Conservation (phyloP, 306 rosid species). For the Corylus avellana region DNA sequence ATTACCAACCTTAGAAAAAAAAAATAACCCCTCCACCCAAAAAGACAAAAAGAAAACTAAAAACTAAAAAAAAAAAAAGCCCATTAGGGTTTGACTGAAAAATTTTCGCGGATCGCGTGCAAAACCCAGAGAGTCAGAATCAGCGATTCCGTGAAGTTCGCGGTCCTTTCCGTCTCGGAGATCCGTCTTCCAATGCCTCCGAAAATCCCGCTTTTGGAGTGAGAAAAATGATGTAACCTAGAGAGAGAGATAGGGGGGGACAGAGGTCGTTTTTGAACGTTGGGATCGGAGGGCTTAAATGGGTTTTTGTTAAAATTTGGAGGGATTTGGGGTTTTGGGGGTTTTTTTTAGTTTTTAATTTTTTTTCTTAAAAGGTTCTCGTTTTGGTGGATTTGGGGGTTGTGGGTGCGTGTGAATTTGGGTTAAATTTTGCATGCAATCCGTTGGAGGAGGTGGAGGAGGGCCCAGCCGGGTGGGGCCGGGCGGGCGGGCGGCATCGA, state of each 20-base stretch:
- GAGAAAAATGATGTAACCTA: slow-evolving; percentile 40
- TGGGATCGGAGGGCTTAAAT: slow-evolving; percentile 79
- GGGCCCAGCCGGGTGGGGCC: slow-evolving; percentile 83
- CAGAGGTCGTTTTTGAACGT: slow-evolving; percentile 57
- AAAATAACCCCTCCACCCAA: slow-evolving; percentile 20
- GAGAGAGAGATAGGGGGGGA: slow-evolving; percentile 36
- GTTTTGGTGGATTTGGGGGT: slow-evolving; percentile 32
- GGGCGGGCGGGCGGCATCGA: slow-evolving; percentile 71
- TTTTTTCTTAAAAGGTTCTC: background rate
- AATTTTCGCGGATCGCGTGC: slow-evolving; percentile 47
- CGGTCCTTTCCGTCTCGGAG: slow-evolving; percentile 37
- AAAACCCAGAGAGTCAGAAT: slow-evolving; percentile 36
- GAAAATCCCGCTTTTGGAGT: slow-evolving; percentile 56
- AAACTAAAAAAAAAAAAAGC: slow-evolving; percentile 13
- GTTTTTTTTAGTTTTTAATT: slow-evolving; percentile 26
- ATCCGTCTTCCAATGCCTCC: slow-evolving; percentile 48
- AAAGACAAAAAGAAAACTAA: slow-evolving; percentile 3
- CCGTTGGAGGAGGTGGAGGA: slow-evolving; percentile 66
- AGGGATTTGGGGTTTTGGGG: slow-evolving; percentile 46
- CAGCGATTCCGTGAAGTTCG: slow-evolving; percentile 66
- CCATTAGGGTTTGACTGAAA: slow-evolving; percentile 63
- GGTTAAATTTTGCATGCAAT: slow-evolving; percentile 70
- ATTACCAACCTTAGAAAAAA: background rate
- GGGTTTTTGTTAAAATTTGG: slow-evolving; percentile 46
- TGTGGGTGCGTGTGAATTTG: slow-evolving; percentile 37